A percentile compares a stretch with the other conserved stretches of the same genome.
Conservation (phyloP, 345 rosid genomes). For the Cardiospermum halicacabum region DNA sequence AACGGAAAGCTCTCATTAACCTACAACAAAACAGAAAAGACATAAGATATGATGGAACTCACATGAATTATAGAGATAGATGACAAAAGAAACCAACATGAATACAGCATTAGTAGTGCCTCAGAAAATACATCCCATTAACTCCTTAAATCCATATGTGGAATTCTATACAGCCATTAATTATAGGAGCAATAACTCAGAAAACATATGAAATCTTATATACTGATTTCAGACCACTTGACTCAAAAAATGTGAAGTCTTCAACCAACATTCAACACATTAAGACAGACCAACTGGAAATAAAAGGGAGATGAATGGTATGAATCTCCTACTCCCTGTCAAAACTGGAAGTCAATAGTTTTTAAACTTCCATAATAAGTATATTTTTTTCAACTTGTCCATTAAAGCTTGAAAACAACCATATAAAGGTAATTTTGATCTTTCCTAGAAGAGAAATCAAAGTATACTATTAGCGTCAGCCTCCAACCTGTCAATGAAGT, state of each 20-base stretch:
- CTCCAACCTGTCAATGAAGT: too few relatives aligned
- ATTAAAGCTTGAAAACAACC: background rate
- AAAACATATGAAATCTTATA: background rate
- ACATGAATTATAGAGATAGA: background rate
- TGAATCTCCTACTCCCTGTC: background rate
- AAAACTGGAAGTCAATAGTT: background rate
- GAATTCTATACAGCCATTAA: too few relatives aligned
- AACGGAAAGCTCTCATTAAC: constrained; percentile 88
- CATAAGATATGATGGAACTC: too few relatives aligned
- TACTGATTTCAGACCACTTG: background rate
- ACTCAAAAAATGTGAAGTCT: background rate
- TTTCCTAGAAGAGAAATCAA: background rate
- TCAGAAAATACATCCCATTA: background rate
- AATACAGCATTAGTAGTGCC: background rate
- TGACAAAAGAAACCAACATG: background rate
- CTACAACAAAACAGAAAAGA: constrained; percentile 23
- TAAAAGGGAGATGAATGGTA: background rate
- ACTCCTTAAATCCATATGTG: background rate
- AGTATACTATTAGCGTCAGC: background rate
- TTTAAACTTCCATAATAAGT: background rate
- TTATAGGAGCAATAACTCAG: background rate
- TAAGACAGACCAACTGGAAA: background rate
- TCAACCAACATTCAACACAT: background rate
- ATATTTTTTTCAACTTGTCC: too few relatives aligned
- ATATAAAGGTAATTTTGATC: background rate